phyloP scores from a whole-genome alignment of 139 green algal species.

The Ulvella scutata region DNA sequence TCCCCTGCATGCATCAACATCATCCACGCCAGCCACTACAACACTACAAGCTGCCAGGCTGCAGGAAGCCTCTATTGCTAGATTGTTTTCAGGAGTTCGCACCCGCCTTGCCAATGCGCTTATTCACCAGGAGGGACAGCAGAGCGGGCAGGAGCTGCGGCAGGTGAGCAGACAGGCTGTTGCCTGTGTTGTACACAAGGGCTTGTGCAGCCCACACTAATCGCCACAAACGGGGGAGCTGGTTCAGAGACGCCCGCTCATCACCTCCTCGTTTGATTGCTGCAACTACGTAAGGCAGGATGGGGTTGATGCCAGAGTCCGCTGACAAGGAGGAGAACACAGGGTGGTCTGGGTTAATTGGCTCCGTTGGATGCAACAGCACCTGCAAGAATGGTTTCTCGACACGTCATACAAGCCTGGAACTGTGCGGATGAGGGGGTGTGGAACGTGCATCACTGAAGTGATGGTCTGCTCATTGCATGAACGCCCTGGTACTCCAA shows the following conservation, averaged over 20 bases:
- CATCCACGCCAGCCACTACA: too few species aligned
- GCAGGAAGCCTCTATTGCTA: too few species aligned
- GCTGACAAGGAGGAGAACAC: not conserved
- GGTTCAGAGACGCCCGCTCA: not conserved
- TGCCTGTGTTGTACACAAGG: not conserved
- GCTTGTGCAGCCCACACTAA: not conserved
- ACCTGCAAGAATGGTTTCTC: not conserved
- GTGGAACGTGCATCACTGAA: too few species aligned
- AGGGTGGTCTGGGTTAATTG: not conserved
- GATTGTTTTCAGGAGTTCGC: too few species aligned
- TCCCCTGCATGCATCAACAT: too few species aligned
- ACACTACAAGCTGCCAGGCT: too few species aligned
- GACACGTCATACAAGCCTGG: too few species aligned
- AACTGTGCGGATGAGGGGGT: too few species aligned
- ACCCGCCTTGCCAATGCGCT: not conserved
- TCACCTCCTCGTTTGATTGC: not conserved
- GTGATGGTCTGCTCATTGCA: too few species aligned
- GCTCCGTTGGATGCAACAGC: not conserved
- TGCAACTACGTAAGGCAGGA: not conserved
- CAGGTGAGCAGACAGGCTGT: not conserved
- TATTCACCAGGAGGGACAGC: not conserved
- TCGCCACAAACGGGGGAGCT: not conserved
- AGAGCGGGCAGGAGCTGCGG: not conserved
- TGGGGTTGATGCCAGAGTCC: not conserved
- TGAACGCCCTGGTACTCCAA: too few species aligned